These are phyloP conservation scores for Berberis vulgaris DNA, from an alignment of 164 flowering plant genomes.

Conservation along the genomic window DNA sequence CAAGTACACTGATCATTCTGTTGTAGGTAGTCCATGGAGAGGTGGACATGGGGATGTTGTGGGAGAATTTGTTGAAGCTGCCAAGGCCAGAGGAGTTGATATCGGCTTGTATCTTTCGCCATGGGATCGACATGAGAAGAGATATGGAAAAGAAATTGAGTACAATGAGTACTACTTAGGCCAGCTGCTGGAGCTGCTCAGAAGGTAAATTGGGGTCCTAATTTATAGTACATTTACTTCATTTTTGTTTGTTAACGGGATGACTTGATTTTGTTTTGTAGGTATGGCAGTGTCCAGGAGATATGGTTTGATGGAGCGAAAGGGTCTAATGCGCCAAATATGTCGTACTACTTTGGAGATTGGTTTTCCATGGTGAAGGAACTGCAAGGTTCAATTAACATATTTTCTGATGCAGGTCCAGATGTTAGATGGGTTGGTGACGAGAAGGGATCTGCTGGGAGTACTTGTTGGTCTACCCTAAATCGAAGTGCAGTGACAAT, in stretches of 20 bases:
- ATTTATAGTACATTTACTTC: background rate
- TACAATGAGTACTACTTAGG: conserved; percentile 87
- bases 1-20: conserved; percentile 73
- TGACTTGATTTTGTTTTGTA: conserved; percentile 12
- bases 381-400: conserved; percentile 71
- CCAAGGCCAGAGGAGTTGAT: conserved; percentile 45
- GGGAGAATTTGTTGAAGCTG: conserved; percentile 50
- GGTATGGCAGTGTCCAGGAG: conserved; percentile 77
- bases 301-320: conserved; percentile 98
- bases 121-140: conserved; percentile 85
- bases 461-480: conserved; percentile 80
- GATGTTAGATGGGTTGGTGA: conserved; percentile 85
- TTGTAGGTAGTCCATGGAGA: conserved; percentile 56
- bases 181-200: conserved; percentile 78
- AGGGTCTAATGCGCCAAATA: conserved; percentile 65
- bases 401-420: conserved; percentile 94
- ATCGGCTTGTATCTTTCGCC: conserved; percentile 84
- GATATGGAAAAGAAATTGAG: conserved; percentile 48
- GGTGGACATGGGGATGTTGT: conserved; percentile 80
- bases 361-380: conserved; percentile 92
- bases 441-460: conserved; percentile 70
- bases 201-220: conserved; percentile 22
- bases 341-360: conserved; percentile 64
- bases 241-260: background rate
- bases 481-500: conserved; percentile 54